Base-by-base conservation (phyloP, 2,329 filamentous ascomycete species). In the Neurospora sp. region DNA sequence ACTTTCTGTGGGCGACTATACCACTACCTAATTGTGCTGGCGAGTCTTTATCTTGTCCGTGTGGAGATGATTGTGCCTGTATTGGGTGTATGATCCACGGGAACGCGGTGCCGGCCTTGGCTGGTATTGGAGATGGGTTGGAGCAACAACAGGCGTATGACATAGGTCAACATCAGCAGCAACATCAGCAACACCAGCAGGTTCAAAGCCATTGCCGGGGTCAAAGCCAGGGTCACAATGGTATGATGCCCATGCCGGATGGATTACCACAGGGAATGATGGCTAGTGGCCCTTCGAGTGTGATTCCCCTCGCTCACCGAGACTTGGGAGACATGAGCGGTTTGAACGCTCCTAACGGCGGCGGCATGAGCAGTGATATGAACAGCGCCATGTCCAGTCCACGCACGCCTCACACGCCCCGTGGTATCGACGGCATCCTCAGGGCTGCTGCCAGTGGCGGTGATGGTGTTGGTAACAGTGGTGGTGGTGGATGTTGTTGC, bases 1-100 rank as follows among this genome's bases (percentile, higher is more conserved):
- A 88, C 75, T 89, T 86, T 78, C 84, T 88, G 75, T 89, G 89
- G 74, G 86, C 89, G 70, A 84, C 82, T 69, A 85, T 88, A 72
- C 82, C 84, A 11, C 2, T 84, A 82, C 69, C 17, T 78, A 79
- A 4, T 81, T 83, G 1, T 87, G 86, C 74, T 81, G 80, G 0
- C 85, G 86, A 2, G 82, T 84, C 70, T 80, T 80, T 70, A 12
- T 83, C 80, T 52, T 89, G 87, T 74, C 85, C 83, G 0, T 89
- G 87, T 69, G 86, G 87, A 8, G 86, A 88, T 70, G 85, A 87
- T 71, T 89, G 87, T 70, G 80, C 84, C 71, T 89, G 87, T 73
- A 77, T 87, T 2, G 86, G 86, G 4, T 88, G 87, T 72, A 80
- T 83, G 67, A 85, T 88, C 67, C 86, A 88, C 3, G 52, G 52